Percentiles rank a stretch among this genome's conserved stretches.
Conservation (phyloP, 345 rosid genomes). For the Camelina hispida region DNA sequence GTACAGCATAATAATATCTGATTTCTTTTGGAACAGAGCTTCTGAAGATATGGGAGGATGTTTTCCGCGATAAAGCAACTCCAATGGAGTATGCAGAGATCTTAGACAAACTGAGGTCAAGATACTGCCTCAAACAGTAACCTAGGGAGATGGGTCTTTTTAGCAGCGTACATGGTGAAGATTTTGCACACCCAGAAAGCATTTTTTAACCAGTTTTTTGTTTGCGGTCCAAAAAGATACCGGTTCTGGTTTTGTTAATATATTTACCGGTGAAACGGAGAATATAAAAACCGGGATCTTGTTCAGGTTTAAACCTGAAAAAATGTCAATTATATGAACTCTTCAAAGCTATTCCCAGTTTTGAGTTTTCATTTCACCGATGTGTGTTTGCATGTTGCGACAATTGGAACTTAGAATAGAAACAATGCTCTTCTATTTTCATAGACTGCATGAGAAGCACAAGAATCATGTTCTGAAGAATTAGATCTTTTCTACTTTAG, state of each 20-base stretch:
- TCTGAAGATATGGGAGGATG: constrained; percentile 70
- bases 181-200: constrained; percentile 16
- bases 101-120: constrained; percentile 57
- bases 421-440: constrained; percentile 15
- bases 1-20: neutral
- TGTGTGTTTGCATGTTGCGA: neutral
- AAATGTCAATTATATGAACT: neutral
- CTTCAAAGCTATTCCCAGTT: neutral
- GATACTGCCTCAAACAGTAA: constrained; percentile 56
- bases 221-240: neutral
- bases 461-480: constrained; percentile 24
- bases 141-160: neutral
- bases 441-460: neutral
- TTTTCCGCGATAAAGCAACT: constrained; percentile 65
- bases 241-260: constrained; percentile 21
- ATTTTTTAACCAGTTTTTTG: neutral
- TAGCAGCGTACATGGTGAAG: constrained; percentile 30
- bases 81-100: constrained; percentile 64
- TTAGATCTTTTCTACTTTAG: constrained; percentile 19
- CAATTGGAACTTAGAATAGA: constrained; percentile 26
- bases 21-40: constrained; percentile 61
- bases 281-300: neutral
- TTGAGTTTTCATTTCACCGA: neutral
- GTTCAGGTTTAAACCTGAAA: neutral
- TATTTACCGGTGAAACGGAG: neutral